Base-by-base conservation (phyloP, 2,329 filamentous ascomycete genomes). In the Botrytis tulipae region DNA sequence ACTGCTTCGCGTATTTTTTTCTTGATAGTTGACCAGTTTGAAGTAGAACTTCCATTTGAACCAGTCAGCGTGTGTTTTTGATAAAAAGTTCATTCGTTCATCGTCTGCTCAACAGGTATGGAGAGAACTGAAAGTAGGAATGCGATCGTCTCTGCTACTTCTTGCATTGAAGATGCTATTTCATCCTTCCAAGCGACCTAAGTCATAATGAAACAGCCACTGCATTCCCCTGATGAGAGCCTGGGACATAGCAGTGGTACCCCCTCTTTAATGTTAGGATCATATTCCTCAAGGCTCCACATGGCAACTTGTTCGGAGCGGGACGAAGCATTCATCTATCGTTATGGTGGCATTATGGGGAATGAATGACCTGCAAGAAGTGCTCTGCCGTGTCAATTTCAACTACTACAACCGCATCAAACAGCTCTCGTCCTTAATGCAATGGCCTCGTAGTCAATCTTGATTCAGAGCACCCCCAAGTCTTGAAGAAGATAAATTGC, bases 391-490 rank as follows among this genome's bases (percentile, higher is more conserved):
- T 51, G 16, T 40, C 10, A 10, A 37, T 35, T 46, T 44, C 32
- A 71, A 16, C 8, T 22, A 71, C 8, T 48, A 68, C 32, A 67
- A 57, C 29, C 70, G 44, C 61, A 68, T 35, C 44, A 48, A 72
- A 32, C 29, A 72, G 32, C 65, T 25, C 46, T 71, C 22, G n/a
- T 66, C 9, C 9, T 54, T 40, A 6, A 66, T 44, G 8, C 35
- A 42, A n/a, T 29, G 10, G 9, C 35, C 14, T 57, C 25, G 9
- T 14, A 54, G 7, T 22, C 8, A 10, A 29, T 3, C 18, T 42
- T 68, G 40, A 9, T 16, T 9, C 37, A 22, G 10, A 42, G 16
- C 42, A 10, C 46, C 16, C 29, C 25, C 5, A n/a, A 68, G n/a
- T 57, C 16, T 29, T 32, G 35, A 57, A 68, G 25, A 4, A 42